Evolutionary conservation across 495 filamentous ascomycete species (phyloP), one percentile per base, ranked within the genome.

Genomic region (Tuber umbilicatum): DNA sequence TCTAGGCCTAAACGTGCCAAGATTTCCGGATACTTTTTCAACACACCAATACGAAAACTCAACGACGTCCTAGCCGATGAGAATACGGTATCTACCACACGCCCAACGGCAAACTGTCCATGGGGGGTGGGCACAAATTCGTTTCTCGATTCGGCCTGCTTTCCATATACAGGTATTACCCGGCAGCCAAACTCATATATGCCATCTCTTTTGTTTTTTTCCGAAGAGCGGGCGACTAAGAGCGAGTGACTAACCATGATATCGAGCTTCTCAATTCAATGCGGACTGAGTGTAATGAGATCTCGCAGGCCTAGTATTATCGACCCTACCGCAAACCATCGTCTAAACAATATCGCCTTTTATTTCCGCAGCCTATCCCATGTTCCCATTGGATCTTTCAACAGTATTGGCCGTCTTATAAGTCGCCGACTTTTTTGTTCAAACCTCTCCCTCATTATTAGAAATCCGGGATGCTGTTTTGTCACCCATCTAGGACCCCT

Each of bases 401-500:
- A 10, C 9, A 27, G 23, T 55, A 27, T 27, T 9, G 23, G 50
- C n/a, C 5, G 23, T 27, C 7, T n/a, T 55, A 12, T 10, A 55
- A 27, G n/a, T 55, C 23, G 50, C 23, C 50, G 23, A 27, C 50
- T 7, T 55, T 9, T 27, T 23, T 23, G 7, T 23, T 55, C 23
- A 12, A 27, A 12, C 9, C 50, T 27, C 23, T 21, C 5, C 14
- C 43, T 19, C 43, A 45, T 55, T 55, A 27, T 55, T 10, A 55
- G 50, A 27, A 14, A 27, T 27, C 50, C 3, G 23, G 50, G 50
- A 0, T 60, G 73, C 37, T 5, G 19, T 69, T 19, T 76, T 35
- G 17, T 38, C 60, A 2, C 73, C 78, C 68, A 76, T 69, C 73
- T 73, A 40, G 16, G 50, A 79, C 23, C 3, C n/a, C 27, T 27